These are phyloP conservation scores for Wickerhamiella sergipiensis DNA, from an alignment of 805 yeast genomes.

Conservation along the genomic window DNA sequence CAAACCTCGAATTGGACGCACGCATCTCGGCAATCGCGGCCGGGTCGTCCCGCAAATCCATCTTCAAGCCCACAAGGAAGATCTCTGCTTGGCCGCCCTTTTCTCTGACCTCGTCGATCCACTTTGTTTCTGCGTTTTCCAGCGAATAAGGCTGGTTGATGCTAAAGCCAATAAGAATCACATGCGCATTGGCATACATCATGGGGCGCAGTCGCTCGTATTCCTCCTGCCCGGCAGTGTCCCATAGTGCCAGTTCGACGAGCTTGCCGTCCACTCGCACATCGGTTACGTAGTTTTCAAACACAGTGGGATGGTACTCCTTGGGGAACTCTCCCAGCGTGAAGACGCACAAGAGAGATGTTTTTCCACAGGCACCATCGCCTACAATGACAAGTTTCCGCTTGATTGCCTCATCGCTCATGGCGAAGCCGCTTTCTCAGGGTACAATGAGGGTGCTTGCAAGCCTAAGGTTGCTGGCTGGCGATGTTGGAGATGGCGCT, in stretches of 20 bases:
- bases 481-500: neutral
- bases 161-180: slow-evolving; percentile 63
- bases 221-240: slow-evolving; percentile 84
- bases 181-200: slow-evolving; percentile 65
- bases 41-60: slow-evolving; percentile 47
- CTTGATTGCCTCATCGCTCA: slow-evolving; percentile 1
- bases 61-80: slow-evolving; percentile 65
- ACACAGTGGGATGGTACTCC: slow-evolving; percentile 67
- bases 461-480: neutral
- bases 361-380: slow-evolving; percentile 87
- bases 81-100: slow-evolving; percentile 72
- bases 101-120: slow-evolving; percentile 79
- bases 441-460: neutral
- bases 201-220: slow-evolving; percentile 69
- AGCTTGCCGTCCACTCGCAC: slow-evolving; percentile 35
- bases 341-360: slow-evolving; percentile 54
- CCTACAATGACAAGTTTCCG: slow-evolving; percentile 70
- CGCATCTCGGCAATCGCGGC: slow-evolving; percentile 24
- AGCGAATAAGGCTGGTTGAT: slow-evolving; percentile 49
- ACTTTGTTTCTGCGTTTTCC: slow-evolving; percentile 59
- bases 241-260: slow-evolving; percentile 69
- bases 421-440: neutral
- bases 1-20: slow-evolving; percentile 38
- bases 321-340: slow-evolving; percentile 59
- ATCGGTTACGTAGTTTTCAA: slow-evolving; percentile 60